Evolutionary conservation across 2,329 filamentous ascomycete genomes (phyloP).

Genomic region (Ilyonectria robusta): DNA sequence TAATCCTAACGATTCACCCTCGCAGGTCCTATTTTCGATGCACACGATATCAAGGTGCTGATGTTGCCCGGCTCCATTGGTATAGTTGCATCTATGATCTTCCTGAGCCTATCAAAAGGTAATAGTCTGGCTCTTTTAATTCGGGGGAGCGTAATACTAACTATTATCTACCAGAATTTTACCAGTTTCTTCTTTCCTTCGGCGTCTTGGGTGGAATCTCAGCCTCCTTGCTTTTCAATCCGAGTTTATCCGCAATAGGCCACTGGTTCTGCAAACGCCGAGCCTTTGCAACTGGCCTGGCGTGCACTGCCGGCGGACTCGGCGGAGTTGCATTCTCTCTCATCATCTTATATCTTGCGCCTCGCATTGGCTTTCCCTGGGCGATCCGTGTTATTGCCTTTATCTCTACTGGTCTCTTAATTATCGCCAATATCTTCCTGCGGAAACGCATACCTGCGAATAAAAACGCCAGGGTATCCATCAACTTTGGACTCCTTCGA

Average conservation of each 20-base stretch:
- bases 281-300: constrained; percentile 78
- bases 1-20: too few species aligned
- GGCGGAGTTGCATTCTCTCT: constrained; percentile 68
- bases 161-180: constrained; percentile 63
- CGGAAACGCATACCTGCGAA: constrained; percentile 65
- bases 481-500: constrained; percentile 67
- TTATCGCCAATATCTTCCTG: constrained; percentile 49
- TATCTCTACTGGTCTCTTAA: constrained; percentile 38
- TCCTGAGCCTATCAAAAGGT: constrained; percentile 71
- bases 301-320: constrained; percentile 74
- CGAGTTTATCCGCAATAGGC: constrained; percentile 74
- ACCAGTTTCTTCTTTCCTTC: constrained; percentile 80
- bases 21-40: constrained; percentile 74
- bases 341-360: constrained; percentile 46
- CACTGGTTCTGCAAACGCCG: constrained; percentile 74
- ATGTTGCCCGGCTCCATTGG: constrained; percentile 71
- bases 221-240: constrained; percentile 78
- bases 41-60: constrained; percentile 72
- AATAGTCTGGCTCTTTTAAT: not conserved
- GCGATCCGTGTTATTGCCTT: constrained; percentile 50
- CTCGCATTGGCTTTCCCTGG: constrained; percentile 52
- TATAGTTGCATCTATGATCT: constrained; percentile 67
- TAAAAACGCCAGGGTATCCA: constrained; percentile 57
- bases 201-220: constrained; percentile 76
- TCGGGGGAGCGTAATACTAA: not conserved